Evolutionary conservation across 1,139 yeast species (phyloP).

Genomic region (Protomyces inouyei): DNA sequence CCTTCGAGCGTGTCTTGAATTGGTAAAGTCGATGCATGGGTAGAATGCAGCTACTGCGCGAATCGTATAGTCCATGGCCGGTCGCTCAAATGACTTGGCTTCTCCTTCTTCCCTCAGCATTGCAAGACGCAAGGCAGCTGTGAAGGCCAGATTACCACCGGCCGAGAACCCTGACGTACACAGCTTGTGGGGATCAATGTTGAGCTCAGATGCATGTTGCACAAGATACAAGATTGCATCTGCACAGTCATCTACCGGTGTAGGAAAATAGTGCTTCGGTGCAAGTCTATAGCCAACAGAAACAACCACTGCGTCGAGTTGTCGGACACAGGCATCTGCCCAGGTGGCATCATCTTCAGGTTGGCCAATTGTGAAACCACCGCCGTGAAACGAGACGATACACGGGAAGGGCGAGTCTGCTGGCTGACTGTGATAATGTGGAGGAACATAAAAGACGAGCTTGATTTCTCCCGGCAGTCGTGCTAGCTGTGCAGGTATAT

Average conservation of each 20-base stretch:
- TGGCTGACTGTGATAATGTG: not conserved
- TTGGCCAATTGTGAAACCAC: slow-evolving; percentile 41
- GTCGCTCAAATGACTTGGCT: not conserved
- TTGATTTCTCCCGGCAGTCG: not conserved
- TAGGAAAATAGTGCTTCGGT: slow-evolving; percentile 49
- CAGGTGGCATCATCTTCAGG: slow-evolving; percentile 38
- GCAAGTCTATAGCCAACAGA: slow-evolving; percentile 44
- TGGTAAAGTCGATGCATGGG: slow-evolving; percentile 11
- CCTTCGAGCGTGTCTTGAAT: not conserved
- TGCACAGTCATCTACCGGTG: slow-evolving; percentile 45
- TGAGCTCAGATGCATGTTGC: not conserved
- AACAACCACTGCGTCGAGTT: slow-evolving; percentile 37
- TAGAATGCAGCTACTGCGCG: slow-evolving; percentile 3
- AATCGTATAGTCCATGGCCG: not conserved
- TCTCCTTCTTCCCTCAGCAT: not conserved
- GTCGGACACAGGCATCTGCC: slow-evolving; percentile 32
- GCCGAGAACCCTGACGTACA: slow-evolving; percentile 11
- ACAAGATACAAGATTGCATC: slow-evolving; percentile 8
- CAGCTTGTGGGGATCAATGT: not conserved
- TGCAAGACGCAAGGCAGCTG: slow-evolving; percentile 6
- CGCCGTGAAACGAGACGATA: slow-evolving; percentile 41
- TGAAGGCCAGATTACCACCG: slow-evolving; percentile 17
- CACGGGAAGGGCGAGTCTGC: slow-evolving; percentile 34
- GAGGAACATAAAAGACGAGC: slow-evolving; percentile 14
- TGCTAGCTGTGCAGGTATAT: not conserved